phyloP scores from a whole-genome alignment of 768 basidiomycete genomes.

The Amanita rimosa region DNA sequence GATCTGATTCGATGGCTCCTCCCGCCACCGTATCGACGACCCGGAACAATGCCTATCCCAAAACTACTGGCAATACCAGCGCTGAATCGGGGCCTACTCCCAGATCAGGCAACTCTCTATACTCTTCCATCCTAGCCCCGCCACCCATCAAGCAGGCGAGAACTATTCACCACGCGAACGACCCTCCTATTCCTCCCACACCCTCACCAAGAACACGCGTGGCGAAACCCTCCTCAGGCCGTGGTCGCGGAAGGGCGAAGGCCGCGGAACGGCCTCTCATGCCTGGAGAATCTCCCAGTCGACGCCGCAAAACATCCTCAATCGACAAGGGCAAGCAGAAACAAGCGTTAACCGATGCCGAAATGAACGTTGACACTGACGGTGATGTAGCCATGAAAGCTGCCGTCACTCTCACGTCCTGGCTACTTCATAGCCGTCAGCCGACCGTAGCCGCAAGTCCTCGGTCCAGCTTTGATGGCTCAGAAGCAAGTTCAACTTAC shows the following conservation, averaged over 20 bases:
- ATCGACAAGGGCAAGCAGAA: constrained; percentile 41
- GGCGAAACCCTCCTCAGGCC: constrained; percentile 27
- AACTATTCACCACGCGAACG: constrained; percentile 65
- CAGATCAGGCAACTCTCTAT: constrained; percentile 40
- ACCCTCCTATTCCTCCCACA: constrained; percentile 49
- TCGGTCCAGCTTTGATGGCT: constrained; percentile 60
- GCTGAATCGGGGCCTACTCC: constrained; percentile 22
- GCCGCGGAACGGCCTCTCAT: constrained; percentile 20
- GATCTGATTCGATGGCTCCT: constrained; percentile 35
- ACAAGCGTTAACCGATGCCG: constrained; percentile 26
- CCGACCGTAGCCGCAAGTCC: constrained; percentile 54
- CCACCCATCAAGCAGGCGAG: constrained; percentile 68
- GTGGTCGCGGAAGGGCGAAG: constrained; percentile 14
- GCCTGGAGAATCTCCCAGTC: constrained; percentile 24
- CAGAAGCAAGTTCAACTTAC: constrained; percentile 51
- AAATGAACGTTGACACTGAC: constrained; percentile 30
- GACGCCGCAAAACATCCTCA: constrained; percentile 29
- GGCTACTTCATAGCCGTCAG: constrained; percentile 49
- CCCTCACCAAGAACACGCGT: constrained; percentile 32
- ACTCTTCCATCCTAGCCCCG: constrained; percentile 63
- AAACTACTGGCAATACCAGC: constrained; percentile 19
- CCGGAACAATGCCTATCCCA: constrained; percentile 32
- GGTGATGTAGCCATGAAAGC: constrained; percentile 73
- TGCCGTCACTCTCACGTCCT: constrained; percentile 66
- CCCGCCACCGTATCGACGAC: constrained; percentile 29